phyloP scores from a whole-genome alignment of 2,329 filamentous ascomycete genomes.

The Cladosporium sp. region DNA sequence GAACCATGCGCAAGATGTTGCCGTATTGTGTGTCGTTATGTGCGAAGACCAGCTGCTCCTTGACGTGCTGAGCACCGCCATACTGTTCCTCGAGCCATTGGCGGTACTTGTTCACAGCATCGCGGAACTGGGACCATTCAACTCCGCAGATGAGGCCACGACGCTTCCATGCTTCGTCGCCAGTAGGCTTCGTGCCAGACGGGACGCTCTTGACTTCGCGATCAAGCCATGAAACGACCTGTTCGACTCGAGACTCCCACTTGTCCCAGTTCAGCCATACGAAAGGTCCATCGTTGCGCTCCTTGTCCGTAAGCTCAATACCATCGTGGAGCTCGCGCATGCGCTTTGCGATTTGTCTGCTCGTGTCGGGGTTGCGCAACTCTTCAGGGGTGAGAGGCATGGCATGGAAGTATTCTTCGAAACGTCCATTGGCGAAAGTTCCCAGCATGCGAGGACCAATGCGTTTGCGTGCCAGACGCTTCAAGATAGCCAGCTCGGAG shows the following conservation, averaged over 20 bases:
- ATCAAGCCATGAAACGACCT: conserved; percentile 61
- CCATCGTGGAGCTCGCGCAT: conserved; percentile 96
- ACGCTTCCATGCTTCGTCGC: conserved; percentile 62
- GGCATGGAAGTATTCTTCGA: conserved; percentile 91
- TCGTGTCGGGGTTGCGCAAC: conserved; percentile 78
- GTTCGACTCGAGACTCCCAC: conserved; percentile 72
- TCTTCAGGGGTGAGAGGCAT: conserved; percentile 75
- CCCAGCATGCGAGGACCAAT: conserved; percentile 90
- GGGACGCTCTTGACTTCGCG: conserved; percentile 57
- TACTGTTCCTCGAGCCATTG: conserved; percentile 72
- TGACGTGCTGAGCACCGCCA: conserved; percentile 66
- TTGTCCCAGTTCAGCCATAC: conserved; percentile 95
- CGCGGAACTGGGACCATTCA: conserved; percentile 77
- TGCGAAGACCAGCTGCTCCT: conserved; percentile 82
- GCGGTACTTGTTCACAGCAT: conserved; percentile 75
- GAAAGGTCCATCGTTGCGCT: conserved; percentile 75
- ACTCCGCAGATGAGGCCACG: conserved; percentile 82
- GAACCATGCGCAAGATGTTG: conserved; percentile 83
- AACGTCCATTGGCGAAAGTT: conserved; percentile 91
- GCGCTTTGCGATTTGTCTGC: conserved; percentile 90
- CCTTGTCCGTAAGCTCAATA: conserved; percentile 78
- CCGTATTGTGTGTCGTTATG: conserved; percentile 99
- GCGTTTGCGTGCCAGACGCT: conserved; percentile 82
- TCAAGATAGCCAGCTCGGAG: conserved; percentile 81
- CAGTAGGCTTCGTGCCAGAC: conserved; percentile 44